phyloP scores from a whole-genome alignment of 169 alveolate species.

The Neospora caninum region DNA sequence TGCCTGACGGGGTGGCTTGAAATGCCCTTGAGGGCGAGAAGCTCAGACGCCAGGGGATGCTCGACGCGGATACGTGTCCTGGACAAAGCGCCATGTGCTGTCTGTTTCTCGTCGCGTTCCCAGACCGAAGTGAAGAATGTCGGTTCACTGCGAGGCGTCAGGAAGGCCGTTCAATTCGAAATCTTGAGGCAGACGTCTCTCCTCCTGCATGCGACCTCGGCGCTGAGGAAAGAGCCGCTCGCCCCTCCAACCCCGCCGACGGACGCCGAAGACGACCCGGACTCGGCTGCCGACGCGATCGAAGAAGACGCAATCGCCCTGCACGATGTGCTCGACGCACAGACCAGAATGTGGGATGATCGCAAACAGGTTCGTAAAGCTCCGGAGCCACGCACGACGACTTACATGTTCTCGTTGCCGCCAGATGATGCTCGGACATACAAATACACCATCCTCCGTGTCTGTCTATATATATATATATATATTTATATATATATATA shows the following conservation, averaged over 20 bases:
- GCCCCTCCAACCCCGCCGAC: too few relatives aligned
- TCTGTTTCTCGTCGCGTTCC: neutral
- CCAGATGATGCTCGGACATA: too few relatives aligned
- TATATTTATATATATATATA: neutral
- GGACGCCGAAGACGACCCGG: too few relatives aligned
- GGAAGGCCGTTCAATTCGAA: constrained; percentile 44
- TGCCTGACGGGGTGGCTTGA: too few relatives aligned
- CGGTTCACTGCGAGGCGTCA: constrained; percentile 37
- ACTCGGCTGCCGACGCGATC: neutral
- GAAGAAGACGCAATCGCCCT: neutral
- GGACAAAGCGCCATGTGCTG: too few relatives aligned
- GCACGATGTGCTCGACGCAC: neutral
- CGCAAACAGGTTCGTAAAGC: neutral
- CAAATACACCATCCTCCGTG: too few relatives aligned
- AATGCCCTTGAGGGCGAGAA: too few relatives aligned
- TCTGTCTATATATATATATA: neutral
- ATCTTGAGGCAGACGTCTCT: constrained; percentile 15
- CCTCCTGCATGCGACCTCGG: neutral
- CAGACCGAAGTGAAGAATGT: constrained; percentile 60
- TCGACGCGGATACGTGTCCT: too few relatives aligned
- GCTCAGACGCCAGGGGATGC: too few relatives aligned
- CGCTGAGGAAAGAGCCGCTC: neutral
- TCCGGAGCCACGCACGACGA: too few relatives aligned
- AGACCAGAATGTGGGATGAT: constrained; percentile 19
- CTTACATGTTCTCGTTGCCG: too few relatives aligned